phyloP scores from a whole-genome alignment of 2,329 filamentous ascomycete species.

The Calonectria crousiana region DNA sequence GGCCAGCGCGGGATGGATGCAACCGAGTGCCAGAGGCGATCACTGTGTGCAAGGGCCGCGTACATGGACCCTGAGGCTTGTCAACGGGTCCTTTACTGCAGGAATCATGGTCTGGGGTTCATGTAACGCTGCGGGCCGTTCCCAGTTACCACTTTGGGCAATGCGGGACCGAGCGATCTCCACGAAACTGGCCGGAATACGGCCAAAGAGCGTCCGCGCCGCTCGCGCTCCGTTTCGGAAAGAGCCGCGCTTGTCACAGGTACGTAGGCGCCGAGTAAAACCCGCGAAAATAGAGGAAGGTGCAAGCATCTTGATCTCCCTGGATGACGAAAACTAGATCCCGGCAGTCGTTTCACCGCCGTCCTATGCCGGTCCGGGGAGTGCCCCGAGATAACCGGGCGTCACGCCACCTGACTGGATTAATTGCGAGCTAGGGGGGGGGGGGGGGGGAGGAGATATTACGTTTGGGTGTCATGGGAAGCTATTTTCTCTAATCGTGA shows the following conservation, averaged over 20 bases:
- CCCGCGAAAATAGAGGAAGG: conserved; percentile 1
- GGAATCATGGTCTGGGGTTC: conserved; percentile 2
- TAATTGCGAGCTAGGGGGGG: background rate
- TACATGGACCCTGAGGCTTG: background rate
- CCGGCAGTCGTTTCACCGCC: conserved; percentile 10
- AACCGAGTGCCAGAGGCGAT: background rate
- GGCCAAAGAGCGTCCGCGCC: background rate
- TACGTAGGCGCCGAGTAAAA: conserved; percentile 8
- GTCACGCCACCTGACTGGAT: background rate
- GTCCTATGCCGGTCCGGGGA: background rate
- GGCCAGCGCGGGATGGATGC: background rate
- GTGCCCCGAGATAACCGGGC: conserved; percentile 2
- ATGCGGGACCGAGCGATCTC: conserved; percentile 21
- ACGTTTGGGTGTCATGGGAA: background rate
- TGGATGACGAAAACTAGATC: conserved; percentile 14
- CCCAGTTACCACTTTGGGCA: conserved; percentile 14
- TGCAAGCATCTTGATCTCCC: background rate
- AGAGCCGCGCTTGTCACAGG: conserved; percentile 5
- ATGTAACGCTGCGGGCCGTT: background rate
- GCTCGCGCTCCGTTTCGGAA: conserved; percentile 8
- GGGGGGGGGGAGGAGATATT: background rate
- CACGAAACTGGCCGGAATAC: conserved; percentile 9
- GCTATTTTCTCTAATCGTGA: background rate
- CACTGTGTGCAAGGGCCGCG: background rate
- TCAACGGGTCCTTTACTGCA: conserved; percentile 1